phyloP scores from a whole-genome alignment of 805 yeast species.

The Candida glaebosa region DNA sequence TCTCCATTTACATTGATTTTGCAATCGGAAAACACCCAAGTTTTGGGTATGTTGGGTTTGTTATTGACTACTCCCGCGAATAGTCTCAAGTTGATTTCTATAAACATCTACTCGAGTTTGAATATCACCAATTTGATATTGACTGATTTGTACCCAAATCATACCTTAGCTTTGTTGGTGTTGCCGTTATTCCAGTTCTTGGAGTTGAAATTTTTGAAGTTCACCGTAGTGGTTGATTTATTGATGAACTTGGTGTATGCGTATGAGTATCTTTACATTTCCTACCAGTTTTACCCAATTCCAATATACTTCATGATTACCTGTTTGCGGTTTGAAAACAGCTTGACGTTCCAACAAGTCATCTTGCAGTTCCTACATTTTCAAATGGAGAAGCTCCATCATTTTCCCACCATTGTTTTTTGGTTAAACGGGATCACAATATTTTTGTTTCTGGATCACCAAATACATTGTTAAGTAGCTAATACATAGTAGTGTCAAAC shows the following conservation, averaged over 20 bases:
- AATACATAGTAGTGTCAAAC: too few relatives aligned
- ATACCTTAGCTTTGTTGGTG: conserved; percentile 11
- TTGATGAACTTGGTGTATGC: conserved; percentile 9
- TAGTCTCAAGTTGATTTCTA: conserved; percentile 22
- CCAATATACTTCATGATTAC: background rate
- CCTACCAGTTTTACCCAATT: conserved; percentile 3
- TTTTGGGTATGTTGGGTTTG: conserved; percentile 21
- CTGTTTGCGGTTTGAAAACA: conserved; percentile 3
- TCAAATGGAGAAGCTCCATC: background rate
- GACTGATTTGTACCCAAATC: conserved; percentile 15
- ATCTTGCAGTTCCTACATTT: background rate
- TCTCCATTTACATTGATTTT: conserved; percentile 19
- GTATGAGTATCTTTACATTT: conserved; percentile 7
- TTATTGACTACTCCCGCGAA: conserved; percentile 16
- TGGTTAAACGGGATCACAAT: conserved; percentile 1
- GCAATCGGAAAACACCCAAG: conserved; percentile 26
- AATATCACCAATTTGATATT: conserved; percentile 20
- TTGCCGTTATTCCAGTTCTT: conserved; percentile 14
- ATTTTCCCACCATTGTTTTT: background rate
- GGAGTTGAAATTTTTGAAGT: conserved; percentile 14
- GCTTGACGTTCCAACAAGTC: conserved; percentile 2
- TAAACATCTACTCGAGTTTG: conserved; percentile 24
- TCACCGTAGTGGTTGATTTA: conserved; percentile 14
- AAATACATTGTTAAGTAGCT: background rate
- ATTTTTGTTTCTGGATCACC: background rate